Conservation (phyloP, 805 yeast genomes). For the Komagataella pastoris region DNA sequence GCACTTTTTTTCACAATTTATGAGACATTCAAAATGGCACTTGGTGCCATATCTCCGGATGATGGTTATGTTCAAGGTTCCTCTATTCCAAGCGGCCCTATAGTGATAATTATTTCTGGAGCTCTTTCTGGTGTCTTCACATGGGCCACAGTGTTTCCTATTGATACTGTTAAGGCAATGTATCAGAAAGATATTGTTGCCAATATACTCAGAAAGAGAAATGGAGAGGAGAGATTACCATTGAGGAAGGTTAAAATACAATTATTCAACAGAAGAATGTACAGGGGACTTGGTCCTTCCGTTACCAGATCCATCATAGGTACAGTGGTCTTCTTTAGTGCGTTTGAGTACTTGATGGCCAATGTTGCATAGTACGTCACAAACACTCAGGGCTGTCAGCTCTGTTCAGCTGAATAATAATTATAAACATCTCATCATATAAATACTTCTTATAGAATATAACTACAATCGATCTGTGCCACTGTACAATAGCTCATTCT, state of each 20-base stretch:
- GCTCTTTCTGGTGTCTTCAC: constrained; percentile 65
- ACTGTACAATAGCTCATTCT: not conserved
- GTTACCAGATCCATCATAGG: constrained; percentile 57
- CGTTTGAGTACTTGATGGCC: constrained; percentile 56
- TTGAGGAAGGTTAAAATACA: constrained; percentile 16
- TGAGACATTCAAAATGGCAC: constrained; percentile 52
- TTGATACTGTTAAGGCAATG: constrained; percentile 69
- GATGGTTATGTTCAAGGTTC: constrained; percentile 3
- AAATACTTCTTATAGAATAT: not conserved
- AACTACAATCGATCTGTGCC: not conserved
- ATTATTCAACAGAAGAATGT: constrained; percentile 38
- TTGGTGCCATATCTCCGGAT: constrained; percentile 9
- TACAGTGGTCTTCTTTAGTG: constrained; percentile 64
- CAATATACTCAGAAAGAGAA: constrained; percentile 40
- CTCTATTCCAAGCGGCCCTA: constrained; percentile 15
- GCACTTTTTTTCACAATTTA: constrained; percentile 66
- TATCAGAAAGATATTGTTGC: constrained; percentile 64
- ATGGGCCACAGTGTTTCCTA: constrained; percentile 67
- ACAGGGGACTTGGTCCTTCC: constrained; percentile 70
- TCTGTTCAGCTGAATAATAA: not conserved
- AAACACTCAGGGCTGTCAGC: no score
- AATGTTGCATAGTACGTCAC: constrained; percentile 23
- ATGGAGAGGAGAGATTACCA: constrained; percentile 30
- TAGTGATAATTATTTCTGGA: constrained; percentile 56
- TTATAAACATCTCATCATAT: not conserved